A percentile compares a stretch with the other conserved stretches of the same genome.
phyloP scores from a whole-genome alignment of 345 rosid genomes.

The Zanthoxylum bungeanum region DNA sequence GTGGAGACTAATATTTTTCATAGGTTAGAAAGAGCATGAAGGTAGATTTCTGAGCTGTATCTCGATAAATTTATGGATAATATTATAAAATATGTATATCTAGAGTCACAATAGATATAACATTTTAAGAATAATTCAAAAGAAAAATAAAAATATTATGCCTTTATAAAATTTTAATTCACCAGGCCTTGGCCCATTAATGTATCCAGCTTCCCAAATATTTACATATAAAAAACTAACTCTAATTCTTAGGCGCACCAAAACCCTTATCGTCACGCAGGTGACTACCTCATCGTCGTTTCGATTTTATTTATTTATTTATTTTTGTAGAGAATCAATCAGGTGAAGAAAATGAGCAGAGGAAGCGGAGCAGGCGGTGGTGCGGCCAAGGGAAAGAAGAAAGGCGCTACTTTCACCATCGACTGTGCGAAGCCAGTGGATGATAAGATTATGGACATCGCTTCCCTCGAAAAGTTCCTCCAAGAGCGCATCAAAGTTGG shows the following conservation, averaged over 20 bases:
- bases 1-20: too few species aligned
- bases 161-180: too few species aligned
- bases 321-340: conserved; percentile 8
- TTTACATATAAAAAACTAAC: conserved; percentile 13
- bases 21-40: too few species aligned
- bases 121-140: too few species aligned
- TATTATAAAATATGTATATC: too few species aligned
- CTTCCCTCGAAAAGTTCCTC: conserved; percentile 75
- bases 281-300: background rate
- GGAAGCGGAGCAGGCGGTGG: conserved; percentile 17
- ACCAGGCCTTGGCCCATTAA: conserved; percentile 7
- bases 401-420: conserved; percentile 53
- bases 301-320: too few species aligned
- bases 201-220: background rate
- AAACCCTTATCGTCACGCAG: conserved; percentile 2
- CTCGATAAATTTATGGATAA: too few species aligned
- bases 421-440: conserved; percentile 77
- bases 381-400: conserved; percentile 53
- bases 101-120: too few species aligned
- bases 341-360: conserved; percentile 24
- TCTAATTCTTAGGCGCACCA: conserved; percentile 10
- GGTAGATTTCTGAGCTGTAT: too few species aligned
- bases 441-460: conserved; percentile 77
- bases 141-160: too few species aligned
- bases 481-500: conserved; percentile 84